Base-by-base conservation (phyloP, 257 asterid species). In the Penstemon davidsonii region DNA sequence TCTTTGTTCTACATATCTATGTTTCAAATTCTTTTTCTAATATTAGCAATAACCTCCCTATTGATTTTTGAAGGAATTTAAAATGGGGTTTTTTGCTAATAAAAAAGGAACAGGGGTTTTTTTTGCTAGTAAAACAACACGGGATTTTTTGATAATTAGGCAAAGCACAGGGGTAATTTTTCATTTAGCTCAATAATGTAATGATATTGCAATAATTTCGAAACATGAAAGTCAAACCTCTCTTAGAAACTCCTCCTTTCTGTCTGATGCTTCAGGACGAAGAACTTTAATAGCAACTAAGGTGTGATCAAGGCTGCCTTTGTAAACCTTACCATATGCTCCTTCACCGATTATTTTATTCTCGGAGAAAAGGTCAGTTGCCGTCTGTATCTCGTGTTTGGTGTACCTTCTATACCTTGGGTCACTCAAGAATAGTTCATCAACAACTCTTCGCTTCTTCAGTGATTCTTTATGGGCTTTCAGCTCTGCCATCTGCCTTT, bases 291-390 rank as follows among this genome's bases (percentile, higher is more conserved):
- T 71, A 71, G 98, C 98, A 13, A 88, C 97, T 45, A 73, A 82
- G 69, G 86, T 85, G 77, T 87, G 89, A 66, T 92, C 95, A 75
- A 92, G 90, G 77, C 54, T 70, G 74, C 95, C 83, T 77, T 86
- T 89, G 78, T 87, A 89, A 61, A 92, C 96, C 81, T 85, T 87
- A 11, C 98, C 98, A 40, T 87, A 92, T 58, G 84, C 92, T 68
- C 98, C 97, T 68, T 87, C 90, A 63, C 98, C 98, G 54, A 92
- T 85, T 66, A 81, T 38, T 67, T 77, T 92, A 63, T 68, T 54
- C 72, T 84, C 91, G 1, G 87, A 83, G 66, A 86, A 87, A 62
- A 53, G 50, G 49, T 74, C 73, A 5, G 98, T 92, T 54, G 97
- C 96, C 66, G 8, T 67, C 69, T 72, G 82, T 76, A 92, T 83